These are phyloP conservation scores for Plasmodium sp. DNA, from an alignment of 169 alveolate genomes.

Conservation along the genomic window DNA sequence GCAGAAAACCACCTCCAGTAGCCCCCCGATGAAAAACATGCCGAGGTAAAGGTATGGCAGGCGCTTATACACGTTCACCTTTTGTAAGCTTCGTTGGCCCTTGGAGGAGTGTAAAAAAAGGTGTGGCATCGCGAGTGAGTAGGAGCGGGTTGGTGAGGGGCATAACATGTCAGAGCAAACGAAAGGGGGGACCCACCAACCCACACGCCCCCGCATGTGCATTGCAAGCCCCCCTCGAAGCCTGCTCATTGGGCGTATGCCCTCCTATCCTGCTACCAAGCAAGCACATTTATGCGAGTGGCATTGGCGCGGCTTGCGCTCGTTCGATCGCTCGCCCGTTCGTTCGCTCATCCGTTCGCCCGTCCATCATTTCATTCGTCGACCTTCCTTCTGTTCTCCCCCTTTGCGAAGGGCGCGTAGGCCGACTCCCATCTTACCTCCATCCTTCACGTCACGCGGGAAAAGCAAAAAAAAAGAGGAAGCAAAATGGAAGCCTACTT, in stretches of 20 bases:
- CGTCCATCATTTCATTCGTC: not conserved
- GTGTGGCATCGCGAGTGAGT: not conserved
- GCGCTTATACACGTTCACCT: constrained; percentile 65
- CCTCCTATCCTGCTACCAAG: not conserved
- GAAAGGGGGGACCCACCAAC: not conserved
- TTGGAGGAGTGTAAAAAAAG: constrained; percentile 18
- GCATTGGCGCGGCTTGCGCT: not conserved
- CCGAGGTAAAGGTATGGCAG: constrained; percentile 71
- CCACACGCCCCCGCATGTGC: not conserved
- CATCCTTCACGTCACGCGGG: constrained; percentile 8
- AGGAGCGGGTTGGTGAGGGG: not conserved
- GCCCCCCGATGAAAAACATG: constrained; percentile 74
- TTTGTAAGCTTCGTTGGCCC: constrained; percentile 73
- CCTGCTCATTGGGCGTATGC: not conserved
- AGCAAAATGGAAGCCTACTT: constrained; percentile 69
- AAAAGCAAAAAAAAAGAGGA: constrained; percentile 5
- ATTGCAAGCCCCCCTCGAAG: not conserved
- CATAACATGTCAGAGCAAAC: not conserved
- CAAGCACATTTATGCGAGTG: not conserved
- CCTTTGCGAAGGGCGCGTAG: not conserved
- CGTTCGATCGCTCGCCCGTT: not conserved
- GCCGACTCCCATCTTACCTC: constrained; percentile 20
- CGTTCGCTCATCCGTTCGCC: not conserved
- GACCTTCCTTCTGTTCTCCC: not conserved
- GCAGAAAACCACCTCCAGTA: constrained; percentile 73